Base-by-base conservation (phyloP, 805 yeast genomes). In the Blastobotrys muscicola region DNA sequence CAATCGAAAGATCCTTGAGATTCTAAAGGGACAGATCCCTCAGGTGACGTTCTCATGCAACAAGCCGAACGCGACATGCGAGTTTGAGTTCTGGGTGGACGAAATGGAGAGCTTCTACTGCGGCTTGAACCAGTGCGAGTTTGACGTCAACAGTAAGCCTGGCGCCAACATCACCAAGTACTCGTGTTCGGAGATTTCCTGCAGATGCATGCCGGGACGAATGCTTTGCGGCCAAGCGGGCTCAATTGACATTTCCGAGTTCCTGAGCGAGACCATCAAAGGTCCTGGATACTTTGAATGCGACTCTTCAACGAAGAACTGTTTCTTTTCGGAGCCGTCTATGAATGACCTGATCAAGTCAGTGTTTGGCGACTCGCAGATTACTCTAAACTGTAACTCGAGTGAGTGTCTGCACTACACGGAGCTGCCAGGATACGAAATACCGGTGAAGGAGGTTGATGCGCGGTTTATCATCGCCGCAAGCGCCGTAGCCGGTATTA, bases 21-120 rank as follows among this genome's bases (percentile, higher is more conserved):
- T 90, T 38, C 68, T 92, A 51, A 69, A 78, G 12, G 96, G 95
- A 0, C 75, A 78, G 61, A 73, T 71, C 42, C 97, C 98, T 1
- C 94, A 90, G 58, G 96, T 85, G 2, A 87, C 96, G 0, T 90
- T 92, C 64, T 75, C 86, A 33, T 92, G 98, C 67, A 79, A 85
- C 57, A 76, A 70, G 53, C 72, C 82, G 1, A 66, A 76, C 0
- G 72, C 65, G 12, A 62, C 62, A 8, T 92, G 98, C 65, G 79
- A 86, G 59, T 86, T 92, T 65, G 97, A 92, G 62, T 86, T 92
- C 59, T 92, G 98, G 98, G 85, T 92, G 50, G 96, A 81, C 52
- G 77, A 86, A 60, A 67, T 72, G 37, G 98, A 92, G 61, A 81
- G 94, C 47, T 92, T 92, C 61, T 92, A 76, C 61, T 92, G 98